Conservation (phyloP, 345 rosid genomes). For the thale cress (Arabidopsis thaliana) region DNA sequence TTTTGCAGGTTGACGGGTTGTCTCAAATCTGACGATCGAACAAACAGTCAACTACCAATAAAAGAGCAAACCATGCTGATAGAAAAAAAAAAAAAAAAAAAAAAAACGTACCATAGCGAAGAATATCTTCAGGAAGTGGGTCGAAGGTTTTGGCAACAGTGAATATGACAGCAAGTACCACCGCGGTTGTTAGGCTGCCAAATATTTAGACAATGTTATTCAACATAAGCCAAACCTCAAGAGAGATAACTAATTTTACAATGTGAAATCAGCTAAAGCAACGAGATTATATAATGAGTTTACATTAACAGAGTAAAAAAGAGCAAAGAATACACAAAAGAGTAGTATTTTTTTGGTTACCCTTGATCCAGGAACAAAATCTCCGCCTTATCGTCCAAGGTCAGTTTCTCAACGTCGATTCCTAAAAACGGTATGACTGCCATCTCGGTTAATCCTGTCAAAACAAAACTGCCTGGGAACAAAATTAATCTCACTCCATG, state of each 20-base stretch:
- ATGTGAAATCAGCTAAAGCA: neutral
- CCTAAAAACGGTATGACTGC: constrained; percentile 70
- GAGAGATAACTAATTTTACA: neutral
- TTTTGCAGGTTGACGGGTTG: constrained; percentile 47
- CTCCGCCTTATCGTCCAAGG: constrained; percentile 86
- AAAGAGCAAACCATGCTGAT: constrained; percentile 3
- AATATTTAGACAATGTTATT: constrained; percentile 31
- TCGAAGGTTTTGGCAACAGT: constrained; percentile 66
- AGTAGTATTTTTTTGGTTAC: constrained; percentile 45
- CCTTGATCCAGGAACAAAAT: constrained; percentile 80
- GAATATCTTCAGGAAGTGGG: constrained; percentile 84
- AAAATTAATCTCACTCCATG: constrained; percentile 46
- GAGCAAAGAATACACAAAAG: constrained; percentile 11
- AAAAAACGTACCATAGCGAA: constrained; percentile 67
- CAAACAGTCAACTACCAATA: constrained; percentile 1
- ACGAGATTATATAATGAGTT: neutral
- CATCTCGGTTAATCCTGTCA: constrained; percentile 83
- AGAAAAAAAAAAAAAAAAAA: neutral
- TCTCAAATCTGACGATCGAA: constrained; percentile 42
- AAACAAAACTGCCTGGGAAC: constrained; percentile 91
- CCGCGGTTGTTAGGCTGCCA: constrained; percentile 80
- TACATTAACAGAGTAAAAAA: neutral
- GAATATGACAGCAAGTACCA: constrained; percentile 71
- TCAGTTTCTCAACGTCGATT: constrained; percentile 62
- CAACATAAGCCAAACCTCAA: neutral